A percentile compares a stretch with the other conserved stretches of the same genome.
These are phyloP conservation scores for Talaromyces rugulosus DNA, from an alignment of 2,329 filamentous ascomycete species.

Conservation along the genomic window DNA sequence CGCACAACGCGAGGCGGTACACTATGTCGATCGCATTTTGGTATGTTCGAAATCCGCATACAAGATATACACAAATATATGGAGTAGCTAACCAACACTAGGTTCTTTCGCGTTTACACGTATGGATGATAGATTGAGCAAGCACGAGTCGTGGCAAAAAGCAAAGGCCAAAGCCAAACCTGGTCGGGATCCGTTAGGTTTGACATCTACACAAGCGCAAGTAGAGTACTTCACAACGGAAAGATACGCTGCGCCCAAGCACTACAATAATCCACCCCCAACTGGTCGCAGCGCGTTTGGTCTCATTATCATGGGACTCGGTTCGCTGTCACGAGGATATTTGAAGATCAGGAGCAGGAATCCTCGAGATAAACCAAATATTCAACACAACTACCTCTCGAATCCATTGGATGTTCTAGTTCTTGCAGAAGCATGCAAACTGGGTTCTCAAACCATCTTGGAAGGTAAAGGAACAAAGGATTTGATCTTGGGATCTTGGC, in stretches of 20 bases:
- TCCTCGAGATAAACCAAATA: conserved; percentile 49
- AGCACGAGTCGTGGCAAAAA: conserved; percentile 52
- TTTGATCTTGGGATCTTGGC: conserved; percentile 59
- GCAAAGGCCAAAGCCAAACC: conserved; percentile 42
- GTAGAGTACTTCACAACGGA: conserved; percentile 62
- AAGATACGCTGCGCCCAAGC: conserved; percentile 58
- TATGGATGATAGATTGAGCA: conserved; percentile 56
- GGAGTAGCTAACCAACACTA: conserved; percentile 51
- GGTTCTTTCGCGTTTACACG: conserved; percentile 59
- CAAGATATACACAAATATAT: not conserved
- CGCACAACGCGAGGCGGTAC: not conserved
- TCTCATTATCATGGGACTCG: conserved; percentile 56
- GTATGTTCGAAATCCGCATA: not conserved
- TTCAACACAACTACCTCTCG: conserved; percentile 56
- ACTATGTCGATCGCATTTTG: not conserved
- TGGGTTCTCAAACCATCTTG: conserved; percentile 58
- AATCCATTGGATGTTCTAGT: conserved; percentile 58
- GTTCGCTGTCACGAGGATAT: conserved; percentile 53
- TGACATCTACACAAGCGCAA: conserved; percentile 55
- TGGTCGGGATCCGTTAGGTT: conserved; percentile 60
- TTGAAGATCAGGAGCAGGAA: conserved; percentile 51
- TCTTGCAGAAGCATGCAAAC: conserved; percentile 55
- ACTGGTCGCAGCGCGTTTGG: conserved; percentile 55
- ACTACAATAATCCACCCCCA: conserved; percentile 51
- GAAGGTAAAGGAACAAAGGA: conserved; percentile 55